Evolutionary conservation across 73 alveolate species (phyloP).

Genomic region (Paramecium primaurelia): DNA sequence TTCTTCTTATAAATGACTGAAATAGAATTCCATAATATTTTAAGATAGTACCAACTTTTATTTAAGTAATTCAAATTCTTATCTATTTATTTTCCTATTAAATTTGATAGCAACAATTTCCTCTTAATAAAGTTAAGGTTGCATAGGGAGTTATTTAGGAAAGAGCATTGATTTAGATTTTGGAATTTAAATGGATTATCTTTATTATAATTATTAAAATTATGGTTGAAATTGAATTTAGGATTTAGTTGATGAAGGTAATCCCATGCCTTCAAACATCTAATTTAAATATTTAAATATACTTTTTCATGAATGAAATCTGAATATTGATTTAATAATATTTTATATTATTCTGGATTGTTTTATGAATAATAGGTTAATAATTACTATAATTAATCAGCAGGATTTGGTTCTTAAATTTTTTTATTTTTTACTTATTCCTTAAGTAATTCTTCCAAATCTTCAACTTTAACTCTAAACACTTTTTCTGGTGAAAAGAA

Average conservation of each 20-base stretch:
- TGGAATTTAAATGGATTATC: background rate
- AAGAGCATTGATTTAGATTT: background rate
- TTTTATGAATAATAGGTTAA: background rate
- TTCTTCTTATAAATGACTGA: background rate
- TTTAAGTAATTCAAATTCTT: background rate
- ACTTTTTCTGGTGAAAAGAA: background rate
- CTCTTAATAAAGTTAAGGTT: background rate
- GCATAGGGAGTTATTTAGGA: background rate
- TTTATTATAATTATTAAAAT: background rate
- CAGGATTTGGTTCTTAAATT: background rate
- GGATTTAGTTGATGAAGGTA: background rate
- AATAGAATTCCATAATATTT: background rate
- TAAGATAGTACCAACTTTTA: background rate
- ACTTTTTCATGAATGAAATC: background rate
- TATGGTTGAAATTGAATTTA: background rate
- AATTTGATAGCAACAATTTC: background rate
- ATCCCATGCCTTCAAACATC: background rate
- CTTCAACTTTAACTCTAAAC: background rate
- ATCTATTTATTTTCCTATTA: background rate
- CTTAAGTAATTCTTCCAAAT: background rate
- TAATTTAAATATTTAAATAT: background rate
- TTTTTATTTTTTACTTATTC: background rate
- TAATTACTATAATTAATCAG: background rate
- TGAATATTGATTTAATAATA: background rate
- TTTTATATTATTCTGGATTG: background rate